These are phyloP conservation scores for Rhizoclosmatium hyalinum DNA, from an alignment of 371 early-diverging fungal species.

Conservation along the genomic window DNA sequence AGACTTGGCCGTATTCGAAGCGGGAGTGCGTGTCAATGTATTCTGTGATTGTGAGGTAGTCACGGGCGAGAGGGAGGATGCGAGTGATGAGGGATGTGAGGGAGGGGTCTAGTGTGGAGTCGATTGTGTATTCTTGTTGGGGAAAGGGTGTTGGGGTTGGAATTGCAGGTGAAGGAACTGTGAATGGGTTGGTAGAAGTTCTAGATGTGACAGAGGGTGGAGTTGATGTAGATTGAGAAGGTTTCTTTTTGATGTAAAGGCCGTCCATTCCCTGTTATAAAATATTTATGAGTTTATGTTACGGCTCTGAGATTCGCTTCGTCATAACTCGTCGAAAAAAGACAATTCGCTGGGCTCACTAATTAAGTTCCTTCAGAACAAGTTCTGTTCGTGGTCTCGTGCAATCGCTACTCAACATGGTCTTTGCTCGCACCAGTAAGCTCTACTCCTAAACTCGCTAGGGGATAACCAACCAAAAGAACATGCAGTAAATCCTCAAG, in stretches of 20 bases:
- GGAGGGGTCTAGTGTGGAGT: slow-evolving; percentile 70
- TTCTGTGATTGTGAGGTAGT: slow-evolving; percentile 72
- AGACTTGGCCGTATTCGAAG: slow-evolving; percentile 85
- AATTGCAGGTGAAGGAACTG: slow-evolving; percentile 32
- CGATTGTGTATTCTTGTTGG: neutral
- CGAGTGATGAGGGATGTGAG: slow-evolving; percentile 75
- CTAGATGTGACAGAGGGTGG: neutral
- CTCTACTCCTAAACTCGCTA: too few species aligned
- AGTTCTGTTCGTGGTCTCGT: too few species aligned
- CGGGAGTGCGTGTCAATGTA: slow-evolving; percentile 77
- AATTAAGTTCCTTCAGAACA: too few species aligned
- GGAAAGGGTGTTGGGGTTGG: slow-evolving; percentile 35
- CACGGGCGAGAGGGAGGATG: slow-evolving; percentile 76
- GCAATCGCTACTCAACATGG: too few species aligned
- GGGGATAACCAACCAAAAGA: slow-evolving; percentile 68
- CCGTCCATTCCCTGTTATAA: slow-evolving; percentile 80
- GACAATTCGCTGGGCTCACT: too few species aligned
- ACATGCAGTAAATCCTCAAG: slow-evolving; percentile 89
- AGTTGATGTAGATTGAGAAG: neutral
- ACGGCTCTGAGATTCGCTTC: neutral
- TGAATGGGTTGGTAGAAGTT: slow-evolving; percentile 25
- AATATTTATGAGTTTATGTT: neutral
- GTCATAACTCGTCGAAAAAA: neutral
- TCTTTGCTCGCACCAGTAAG: too few species aligned
- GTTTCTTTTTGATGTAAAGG: slow-evolving; percentile 53